Evolutionary conservation across 2,329 filamentous ascomycete genomes (phyloP).

Genomic region (Saccharata proteae): DNA sequence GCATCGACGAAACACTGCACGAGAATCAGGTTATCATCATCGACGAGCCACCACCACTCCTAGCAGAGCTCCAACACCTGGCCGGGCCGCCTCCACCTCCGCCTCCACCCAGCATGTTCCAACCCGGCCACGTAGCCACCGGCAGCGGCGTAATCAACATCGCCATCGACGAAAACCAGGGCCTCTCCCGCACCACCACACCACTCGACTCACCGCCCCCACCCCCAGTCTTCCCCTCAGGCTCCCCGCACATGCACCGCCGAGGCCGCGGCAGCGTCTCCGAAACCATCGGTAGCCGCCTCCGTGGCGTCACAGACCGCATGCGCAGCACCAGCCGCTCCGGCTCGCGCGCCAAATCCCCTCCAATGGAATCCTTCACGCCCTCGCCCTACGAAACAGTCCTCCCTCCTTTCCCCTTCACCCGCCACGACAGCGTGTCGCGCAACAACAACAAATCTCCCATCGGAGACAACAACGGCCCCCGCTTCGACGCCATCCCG

Average conservation of each 20-base stretch:
- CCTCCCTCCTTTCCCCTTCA: constrained; percentile 19
- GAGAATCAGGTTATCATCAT: constrained; percentile 33
- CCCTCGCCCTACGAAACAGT: constrained; percentile 33
- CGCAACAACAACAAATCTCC: constrained; percentile 15
- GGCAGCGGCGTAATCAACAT: constrained; percentile 32
- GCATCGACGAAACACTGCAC: constrained; percentile 43
- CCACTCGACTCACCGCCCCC: constrained; percentile 14
- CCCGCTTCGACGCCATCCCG: constrained; percentile 18
- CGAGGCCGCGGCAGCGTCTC: constrained; percentile 44
- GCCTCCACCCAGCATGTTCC: constrained; percentile 25
- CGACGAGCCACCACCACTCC: constrained; percentile 35
- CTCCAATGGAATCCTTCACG: constrained; percentile 20
- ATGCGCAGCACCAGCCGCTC: constrained; percentile 47
- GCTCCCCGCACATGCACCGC: constrained; percentile 34
- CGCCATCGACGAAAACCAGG: constrained; percentile 30
- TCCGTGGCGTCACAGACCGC: constrained; percentile 39
- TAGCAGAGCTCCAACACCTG: constrained; percentile 51
- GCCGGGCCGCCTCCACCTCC: constrained; percentile 41
- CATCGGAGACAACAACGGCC: constrained; percentile 14
- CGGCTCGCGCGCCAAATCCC: constrained; percentile 31
- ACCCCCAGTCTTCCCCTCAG: constrained; percentile 16
- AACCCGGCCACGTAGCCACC: constrained; percentile 10
- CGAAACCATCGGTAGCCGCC: constrained; percentile 42
- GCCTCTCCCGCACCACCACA: constrained; percentile 11
- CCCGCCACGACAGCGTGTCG: constrained; percentile 10